Conservation (phyloP, 306 rosid species). For the peach (Prunus persica) region Prunus_persica_NCBIv2 NC_034011.1:19035001-19035500, state of each 20-base stretch:
- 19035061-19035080: background rate
- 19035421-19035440: conserved; percentile 9
- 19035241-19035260: conserved; percentile 33
- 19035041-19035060: too few relatives aligned
- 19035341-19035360: background rate
- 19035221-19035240: conserved; percentile 36
- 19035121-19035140: too few relatives aligned
- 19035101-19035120: background rate
- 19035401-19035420: conserved; percentile 17
- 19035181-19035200: background rate
- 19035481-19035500: conserved; percentile 33
- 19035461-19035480: conserved; percentile 31
- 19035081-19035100: background rate
- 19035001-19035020: background rate
- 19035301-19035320: conserved; percentile 55
- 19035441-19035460: background rate
- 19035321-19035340: conserved; percentile 46
- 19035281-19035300: conserved; percentile 41
- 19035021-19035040: background rate
- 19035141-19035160: too few relatives aligned
- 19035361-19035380: conserved; percentile 3
- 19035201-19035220: conserved; percentile 38
- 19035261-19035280: conserved; percentile 37
- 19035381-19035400: conserved; percentile 21
- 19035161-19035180: too few relatives aligned